Base-by-base conservation (phyloP, 2,329 filamentous ascomycete genomes). In the Aureobasidium sp. region DNA sequence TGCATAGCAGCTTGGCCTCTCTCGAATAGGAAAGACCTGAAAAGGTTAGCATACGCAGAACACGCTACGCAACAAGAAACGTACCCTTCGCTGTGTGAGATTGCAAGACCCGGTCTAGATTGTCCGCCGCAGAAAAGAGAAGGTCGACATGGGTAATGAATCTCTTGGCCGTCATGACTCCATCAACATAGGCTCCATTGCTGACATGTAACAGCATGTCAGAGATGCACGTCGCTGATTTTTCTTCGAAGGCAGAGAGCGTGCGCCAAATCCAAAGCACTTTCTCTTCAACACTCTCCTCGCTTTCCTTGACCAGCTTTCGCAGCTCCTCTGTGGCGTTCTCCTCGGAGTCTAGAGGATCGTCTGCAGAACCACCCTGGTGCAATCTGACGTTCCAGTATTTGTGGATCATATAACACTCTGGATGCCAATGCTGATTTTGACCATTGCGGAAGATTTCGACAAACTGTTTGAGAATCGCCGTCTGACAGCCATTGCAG, bases 401-500 rank as follows among this genome's bases (percentile, higher is more conserved):
- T 72, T 99, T 99, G 78, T 99, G 94, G 65, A 99, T 99, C 94
- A 99, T 99, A 76, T 99, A 99, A 76, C 94, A 99, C 76, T 99
- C 94, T 1, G 94, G 94, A 73, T 99, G 94, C 94, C 94, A 99
- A 74, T 99, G 94, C 72, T 99, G 94, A 72, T 97, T 97, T 73
- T 96, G 90, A 1, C 93, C 93, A 75, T 97, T 97, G 68, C 94
- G 88, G 76, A 92, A 99, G 65, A 99, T 97, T 75, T 99, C 94
- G 64, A 99, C 94, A 74, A 99, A 99, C 74, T 99, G 94, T 78
- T 99, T 99, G 47, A 99, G 80, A 66, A 99, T 99, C 58, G 94
- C 91, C 2, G 93, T 97, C 71, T 96, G 91, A 71, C 94, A 99
- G 67, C 94, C 94, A 74, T 96, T 96, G 75, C 94, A 99, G 62